Evolutionary conservation across 2,329 filamentous ascomycete genomes (phyloP).

Genomic region (Rachicladosporium sp.): DNA sequence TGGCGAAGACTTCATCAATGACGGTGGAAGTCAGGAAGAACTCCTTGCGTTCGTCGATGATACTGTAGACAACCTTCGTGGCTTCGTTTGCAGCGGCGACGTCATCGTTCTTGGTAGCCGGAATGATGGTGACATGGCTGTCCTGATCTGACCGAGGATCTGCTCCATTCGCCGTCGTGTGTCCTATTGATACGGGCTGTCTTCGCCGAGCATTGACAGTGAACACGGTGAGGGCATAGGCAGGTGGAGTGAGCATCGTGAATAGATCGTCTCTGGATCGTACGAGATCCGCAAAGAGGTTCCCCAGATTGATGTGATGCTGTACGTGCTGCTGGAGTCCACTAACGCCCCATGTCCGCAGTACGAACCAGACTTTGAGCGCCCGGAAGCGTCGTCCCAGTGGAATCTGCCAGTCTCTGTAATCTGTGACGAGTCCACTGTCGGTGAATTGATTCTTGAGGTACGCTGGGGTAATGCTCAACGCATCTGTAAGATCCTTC

Average conservation of each 20-base stretch:
- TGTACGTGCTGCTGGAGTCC: constrained; percentile 65
- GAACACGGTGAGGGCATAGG: constrained; percentile 70
- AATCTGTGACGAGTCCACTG: constrained; percentile 77
- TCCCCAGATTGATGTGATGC: constrained; percentile 55
- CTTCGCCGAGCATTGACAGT: constrained; percentile 40
- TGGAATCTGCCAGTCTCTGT: constrained; percentile 94
- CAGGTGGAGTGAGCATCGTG: constrained; percentile 58
- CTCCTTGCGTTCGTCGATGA: constrained; percentile 59
- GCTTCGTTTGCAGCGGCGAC: constrained; percentile 49
- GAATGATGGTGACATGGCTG: constrained; percentile 11
- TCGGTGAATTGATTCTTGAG: constrained; percentile 72
- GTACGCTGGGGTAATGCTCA: constrained; percentile 70
- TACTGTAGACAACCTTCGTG: constrained; percentile 65
- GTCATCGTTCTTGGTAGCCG: constrained; percentile 24
- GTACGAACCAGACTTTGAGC: constrained; percentile 90
- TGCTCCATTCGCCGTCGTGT: constrained; percentile 4
- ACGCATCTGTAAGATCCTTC: constrained; percentile 62
- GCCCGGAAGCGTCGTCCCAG: constrained; percentile 78
- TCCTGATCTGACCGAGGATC: constrained; percentile 20
- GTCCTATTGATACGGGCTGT: constrained; percentile 6
- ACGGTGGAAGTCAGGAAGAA: constrained; percentile 74
- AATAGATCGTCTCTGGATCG: constrained; percentile 55
- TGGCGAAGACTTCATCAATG: constrained; percentile 61
- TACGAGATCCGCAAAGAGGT: constrained; percentile 54
- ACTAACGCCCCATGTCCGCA: constrained; percentile 66